A percentile compares a stretch with the other conserved stretches of the same genome.
Conservation (phyloP, 2,329 filamentous ascomycete genomes). For the Pseudopyricularia cyperi region DNA sequence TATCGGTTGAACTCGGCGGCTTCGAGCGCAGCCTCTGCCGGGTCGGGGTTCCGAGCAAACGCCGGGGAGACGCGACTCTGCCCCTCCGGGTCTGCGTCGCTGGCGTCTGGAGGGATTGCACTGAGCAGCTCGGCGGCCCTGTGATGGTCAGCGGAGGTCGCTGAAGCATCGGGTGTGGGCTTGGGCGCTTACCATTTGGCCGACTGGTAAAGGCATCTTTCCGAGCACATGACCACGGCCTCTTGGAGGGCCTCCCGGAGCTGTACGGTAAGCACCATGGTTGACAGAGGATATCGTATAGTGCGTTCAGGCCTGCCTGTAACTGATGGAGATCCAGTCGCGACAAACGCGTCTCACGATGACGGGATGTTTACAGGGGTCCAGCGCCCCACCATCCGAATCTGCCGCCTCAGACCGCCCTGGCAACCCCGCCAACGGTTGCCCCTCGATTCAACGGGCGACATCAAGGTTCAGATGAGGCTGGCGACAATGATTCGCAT, state of each 20-base stretch:
- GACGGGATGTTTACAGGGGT: no score
- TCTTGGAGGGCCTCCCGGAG: constrained; percentile 67
- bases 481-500: no score
- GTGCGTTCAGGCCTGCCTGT: no score
- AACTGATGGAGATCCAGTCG: no score
- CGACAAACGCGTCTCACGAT: no score
- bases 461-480: no score
- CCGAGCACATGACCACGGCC: constrained; percentile 80
- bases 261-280: constrained; percentile 45
- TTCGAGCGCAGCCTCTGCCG: constrained; percentile 63
- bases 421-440: no score
- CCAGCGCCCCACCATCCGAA: no score
- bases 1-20: constrained; percentile 70
- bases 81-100: constrained; percentile 25
- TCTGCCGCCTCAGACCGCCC: no score
- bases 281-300: no score
- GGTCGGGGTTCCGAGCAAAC: constrained; percentile 48
- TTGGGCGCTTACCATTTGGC: constrained; percentile 70
- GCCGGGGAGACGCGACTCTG: constrained; percentile 19
- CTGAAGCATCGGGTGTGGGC: neutral
- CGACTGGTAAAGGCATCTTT: constrained; percentile 89
- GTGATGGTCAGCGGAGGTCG: constrained; percentile 5
- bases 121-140: constrained; percentile 93
- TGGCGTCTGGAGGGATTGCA: constrained; percentile 51
- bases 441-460: no score